These are phyloP conservation scores for Carex pumila DNA, from an alignment of 176 grass and related monocot genomes.

Conservation along the genomic window DNA sequence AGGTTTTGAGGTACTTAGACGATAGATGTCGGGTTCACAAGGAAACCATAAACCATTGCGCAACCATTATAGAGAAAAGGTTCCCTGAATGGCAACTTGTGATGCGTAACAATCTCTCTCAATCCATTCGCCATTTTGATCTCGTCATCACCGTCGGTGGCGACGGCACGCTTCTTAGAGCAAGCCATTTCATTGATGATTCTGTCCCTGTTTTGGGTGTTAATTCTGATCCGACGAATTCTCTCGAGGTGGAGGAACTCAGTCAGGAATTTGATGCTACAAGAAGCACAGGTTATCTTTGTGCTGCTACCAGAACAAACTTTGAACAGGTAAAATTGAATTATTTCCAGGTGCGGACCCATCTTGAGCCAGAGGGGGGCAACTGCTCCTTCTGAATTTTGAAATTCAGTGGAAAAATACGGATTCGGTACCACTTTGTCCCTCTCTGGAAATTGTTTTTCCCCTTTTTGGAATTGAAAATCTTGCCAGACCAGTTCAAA, in stretches of 20 bases:
- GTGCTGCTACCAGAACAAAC: slow-evolving; percentile 60
- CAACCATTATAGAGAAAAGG: slow-evolving; percentile 41
- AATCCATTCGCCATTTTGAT: slow-evolving; percentile 59
- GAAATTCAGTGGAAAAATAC: no score
- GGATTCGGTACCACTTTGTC: no score
- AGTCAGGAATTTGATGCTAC: slow-evolving; percentile 81
- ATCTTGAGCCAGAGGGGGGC: no score
- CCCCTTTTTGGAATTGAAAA: no score
- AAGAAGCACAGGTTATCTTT: slow-evolving; percentile 92
- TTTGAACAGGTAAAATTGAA: slow-evolving; percentile 40
- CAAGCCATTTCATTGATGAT: slow-evolving; percentile 68
- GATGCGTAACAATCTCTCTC: slow-evolving; percentile 48
- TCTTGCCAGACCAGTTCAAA: no score
- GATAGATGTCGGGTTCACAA: slow-evolving; percentile 74
- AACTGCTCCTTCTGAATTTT: no score
- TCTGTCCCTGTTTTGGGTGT: slow-evolving; percentile 81
- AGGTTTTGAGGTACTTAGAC: slow-evolving; percentile 63
- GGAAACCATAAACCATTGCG: slow-evolving; percentile 62
- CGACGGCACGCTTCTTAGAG: slow-evolving; percentile 74
- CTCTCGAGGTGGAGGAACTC: slow-evolving; percentile 73
- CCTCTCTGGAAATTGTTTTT: no score
- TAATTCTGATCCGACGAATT: slow-evolving; percentile 84
- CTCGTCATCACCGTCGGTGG: slow-evolving; percentile 84
- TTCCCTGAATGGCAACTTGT: slow-evolving; percentile 43
- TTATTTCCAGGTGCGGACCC: no score